Evolutionary conservation across 768 basidiomycete species (phyloP).

Genomic region (Pisolithus orientalis): DNA sequence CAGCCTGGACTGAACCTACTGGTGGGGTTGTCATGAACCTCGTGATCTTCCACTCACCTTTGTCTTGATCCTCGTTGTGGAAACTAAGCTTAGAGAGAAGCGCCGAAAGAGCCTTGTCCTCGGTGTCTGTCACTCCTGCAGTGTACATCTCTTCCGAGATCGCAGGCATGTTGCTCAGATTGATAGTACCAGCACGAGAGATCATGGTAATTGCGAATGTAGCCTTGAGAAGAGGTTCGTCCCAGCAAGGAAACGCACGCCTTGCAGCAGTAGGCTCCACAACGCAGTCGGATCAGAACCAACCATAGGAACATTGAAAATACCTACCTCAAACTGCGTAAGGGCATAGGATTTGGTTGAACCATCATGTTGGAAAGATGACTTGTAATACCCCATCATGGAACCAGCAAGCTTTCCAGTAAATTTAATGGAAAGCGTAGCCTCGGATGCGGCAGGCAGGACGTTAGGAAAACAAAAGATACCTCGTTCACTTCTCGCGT

Average conservation of each 20-base stretch:
- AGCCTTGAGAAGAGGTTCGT: conserved; percentile 87
- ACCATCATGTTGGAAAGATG: conserved; percentile 56
- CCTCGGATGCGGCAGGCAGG: conserved; percentile 65
- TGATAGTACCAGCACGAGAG: conserved; percentile 68
- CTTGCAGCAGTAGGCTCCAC: conserved; percentile 78
- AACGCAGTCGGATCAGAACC: conserved; percentile 1
- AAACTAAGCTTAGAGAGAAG: conserved; percentile 37
- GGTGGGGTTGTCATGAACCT: conserved; percentile 76
- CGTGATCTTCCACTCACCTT: conserved; percentile 70
- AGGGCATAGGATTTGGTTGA: conserved; percentile 65
- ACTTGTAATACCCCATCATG: conserved; percentile 84
- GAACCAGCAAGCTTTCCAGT: conserved; percentile 56
- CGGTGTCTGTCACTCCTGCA: conserved; percentile 23
- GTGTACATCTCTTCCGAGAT: conserved; percentile 49
- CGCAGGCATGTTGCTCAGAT: conserved; percentile 83
- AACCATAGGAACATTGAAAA: not conserved
- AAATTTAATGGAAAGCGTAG: conserved; percentile 65
- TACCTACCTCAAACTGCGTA: conserved; percentile 79
- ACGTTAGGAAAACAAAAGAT: conserved; percentile 50
- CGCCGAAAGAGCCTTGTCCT: conserved; percentile 31
- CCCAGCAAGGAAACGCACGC: conserved; percentile 84
- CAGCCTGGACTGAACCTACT: conserved; percentile 24
- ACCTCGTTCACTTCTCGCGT: conserved; percentile 59
- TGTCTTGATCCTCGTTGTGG: conserved; percentile 24
- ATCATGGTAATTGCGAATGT: conserved; percentile 74